Evolutionary conservation across 2,329 filamentous ascomycete species (phyloP).

Genomic region (Lecanosticta acicola): DNA sequence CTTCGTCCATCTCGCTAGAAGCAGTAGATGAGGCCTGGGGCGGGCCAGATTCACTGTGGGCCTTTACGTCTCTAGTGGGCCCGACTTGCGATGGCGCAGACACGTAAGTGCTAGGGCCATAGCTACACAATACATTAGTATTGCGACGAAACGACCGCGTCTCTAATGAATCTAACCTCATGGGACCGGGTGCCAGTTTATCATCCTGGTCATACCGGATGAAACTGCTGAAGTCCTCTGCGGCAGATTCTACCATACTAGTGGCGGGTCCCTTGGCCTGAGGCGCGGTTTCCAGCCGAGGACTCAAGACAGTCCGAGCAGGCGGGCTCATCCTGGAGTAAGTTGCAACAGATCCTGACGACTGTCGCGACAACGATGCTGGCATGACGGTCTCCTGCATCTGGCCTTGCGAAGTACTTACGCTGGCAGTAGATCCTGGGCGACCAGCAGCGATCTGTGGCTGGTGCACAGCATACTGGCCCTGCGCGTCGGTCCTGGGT

Average conservation of each 20-base stretch:
- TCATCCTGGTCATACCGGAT: slow-evolving; percentile 29
- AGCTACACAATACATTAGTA: slow-evolving; percentile 22
- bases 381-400: slow-evolving; percentile 4
- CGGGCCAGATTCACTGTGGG: slow-evolving; percentile 8
- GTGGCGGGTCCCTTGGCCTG: background rate
- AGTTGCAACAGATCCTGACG: background rate
- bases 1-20: slow-evolving; percentile 28
- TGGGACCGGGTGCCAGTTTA: slow-evolving; percentile 5
- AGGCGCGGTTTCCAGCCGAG: slow-evolving; percentile 15
- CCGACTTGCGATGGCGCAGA: slow-evolving; percentile 3
- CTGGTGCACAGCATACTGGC: slow-evolving; percentile 6
- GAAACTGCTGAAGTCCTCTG: slow-evolving; percentile 25
- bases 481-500: slow-evolving; percentile 7
- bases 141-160: background rate
- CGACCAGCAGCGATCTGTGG: slow-evolving; percentile 5
- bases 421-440: slow-evolving; percentile 11
- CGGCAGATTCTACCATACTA: slow-evolving; percentile 11
- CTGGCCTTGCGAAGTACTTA: slow-evolving; percentile 14
- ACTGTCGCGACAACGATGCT: slow-evolving; percentile 1
- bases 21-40: slow-evolving; percentile 10
- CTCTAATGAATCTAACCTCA: slow-evolving; percentile 23
- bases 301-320: slow-evolving; percentile 11
- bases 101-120: slow-evolving; percentile 4
- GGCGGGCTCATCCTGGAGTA: slow-evolving; percentile 4
- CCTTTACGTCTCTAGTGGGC: slow-evolving; percentile 3